phyloP scores from a whole-genome alignment of 345 rosid genomes.

The Eucalyptus tenuipes region DNA sequence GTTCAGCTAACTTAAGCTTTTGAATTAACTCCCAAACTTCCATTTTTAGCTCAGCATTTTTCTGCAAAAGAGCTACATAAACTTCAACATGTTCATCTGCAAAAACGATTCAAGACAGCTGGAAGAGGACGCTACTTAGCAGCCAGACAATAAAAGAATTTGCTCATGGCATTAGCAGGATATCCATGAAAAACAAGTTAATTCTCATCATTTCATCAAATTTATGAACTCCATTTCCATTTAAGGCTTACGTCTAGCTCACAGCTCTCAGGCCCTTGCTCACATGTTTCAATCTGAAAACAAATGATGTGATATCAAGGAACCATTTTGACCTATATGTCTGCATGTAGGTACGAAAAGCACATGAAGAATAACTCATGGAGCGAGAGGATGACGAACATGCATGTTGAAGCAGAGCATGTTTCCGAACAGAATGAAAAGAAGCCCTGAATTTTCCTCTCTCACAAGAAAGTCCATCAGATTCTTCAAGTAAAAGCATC shows the following conservation, averaged over 20 bases:
- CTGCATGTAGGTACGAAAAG: background rate
- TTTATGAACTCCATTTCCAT: background rate
- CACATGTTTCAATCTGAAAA: background rate
- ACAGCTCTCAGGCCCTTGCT: background rate
- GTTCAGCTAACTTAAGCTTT: slow-evolving; percentile 24
- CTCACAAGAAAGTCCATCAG: background rate
- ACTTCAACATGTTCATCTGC: slow-evolving; percentile 13
- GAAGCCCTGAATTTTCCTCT: background rate
- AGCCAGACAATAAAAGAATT: background rate
- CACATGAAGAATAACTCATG: background rate
- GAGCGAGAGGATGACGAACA: background rate
- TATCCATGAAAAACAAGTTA: background rate
- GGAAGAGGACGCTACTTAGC: background rate
- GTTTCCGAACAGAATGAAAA: background rate
- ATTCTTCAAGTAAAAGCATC: background rate
- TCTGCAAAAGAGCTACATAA: slow-evolving; percentile 6
- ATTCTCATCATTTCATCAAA: background rate
- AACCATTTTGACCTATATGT: background rate
- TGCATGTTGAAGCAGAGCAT: background rate
- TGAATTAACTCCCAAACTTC: slow-evolving; percentile 11
- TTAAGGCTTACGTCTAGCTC: background rate
- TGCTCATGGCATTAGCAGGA: background rate
- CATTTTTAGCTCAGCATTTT: slow-evolving; percentile 17
- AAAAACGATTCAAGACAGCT: slow-evolving; percentile 15
- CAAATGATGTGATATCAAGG: background rate